Percentiles rank a stretch among this genome's conserved stretches.
These are phyloP conservation scores for Populus ilicifolia DNA, from an alignment of 345 rosid genomes.

Conservation along the genomic window DNA sequence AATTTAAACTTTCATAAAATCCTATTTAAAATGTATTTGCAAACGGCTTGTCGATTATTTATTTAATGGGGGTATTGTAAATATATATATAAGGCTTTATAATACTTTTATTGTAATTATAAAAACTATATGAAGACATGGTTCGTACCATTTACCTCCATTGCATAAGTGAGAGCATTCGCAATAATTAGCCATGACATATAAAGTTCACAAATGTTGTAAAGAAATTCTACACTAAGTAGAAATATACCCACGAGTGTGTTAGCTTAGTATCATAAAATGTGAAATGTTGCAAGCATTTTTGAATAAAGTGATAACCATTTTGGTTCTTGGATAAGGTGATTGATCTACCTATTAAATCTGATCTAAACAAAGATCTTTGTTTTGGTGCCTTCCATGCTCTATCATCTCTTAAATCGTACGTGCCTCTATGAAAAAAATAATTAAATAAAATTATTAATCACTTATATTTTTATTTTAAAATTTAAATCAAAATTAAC, in stretches of 20 bases:
- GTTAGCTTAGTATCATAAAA: conserved; percentile 20
- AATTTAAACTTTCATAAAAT: too few species aligned
- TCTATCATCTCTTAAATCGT: conserved; percentile 25
- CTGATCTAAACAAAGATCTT: conserved; percentile 1
- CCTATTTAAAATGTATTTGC: fast-evolving
- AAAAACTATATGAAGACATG: too few species aligned
- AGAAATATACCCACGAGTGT: neutral
- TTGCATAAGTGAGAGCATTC: neutral
- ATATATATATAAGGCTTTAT: neutral
- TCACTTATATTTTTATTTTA: neutral
- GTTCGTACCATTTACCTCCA: neutral
- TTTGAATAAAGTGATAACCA: conserved; percentile 32
- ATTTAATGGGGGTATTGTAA: conserved; percentile 16
- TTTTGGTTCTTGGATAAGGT: conserved; percentile 15
- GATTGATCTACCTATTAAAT: conserved; percentile 10
- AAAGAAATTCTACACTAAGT: neutral
- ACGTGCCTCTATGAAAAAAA: conserved; percentile 13
- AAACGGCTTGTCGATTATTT: too few species aligned
- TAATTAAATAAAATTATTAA: neutral
- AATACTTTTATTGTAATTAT: neutral
- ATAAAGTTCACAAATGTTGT: neutral
- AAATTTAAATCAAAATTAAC: neutral
- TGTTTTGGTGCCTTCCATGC: neutral
- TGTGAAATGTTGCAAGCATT: conserved; percentile 18
- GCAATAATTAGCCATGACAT: too few species aligned